Evolutionary conservation across 129 eudicot genomes (phyloP), one percentile per base, ranked within the genome.

Genomic region (Gnaphalium uliginosum): DNA sequence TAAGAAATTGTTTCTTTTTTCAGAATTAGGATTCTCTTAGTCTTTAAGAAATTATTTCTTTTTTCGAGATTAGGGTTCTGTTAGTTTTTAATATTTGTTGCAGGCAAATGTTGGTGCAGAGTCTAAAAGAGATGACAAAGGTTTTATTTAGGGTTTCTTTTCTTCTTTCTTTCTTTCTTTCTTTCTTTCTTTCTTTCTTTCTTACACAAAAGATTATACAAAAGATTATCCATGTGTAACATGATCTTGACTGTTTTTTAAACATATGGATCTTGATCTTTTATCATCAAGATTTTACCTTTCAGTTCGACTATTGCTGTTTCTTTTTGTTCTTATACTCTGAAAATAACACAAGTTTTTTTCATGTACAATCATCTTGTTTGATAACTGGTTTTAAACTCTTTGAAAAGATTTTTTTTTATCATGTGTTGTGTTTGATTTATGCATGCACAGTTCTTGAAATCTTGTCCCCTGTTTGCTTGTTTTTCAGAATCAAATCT

Each of bases 381-480:
- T 43, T 43, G 51, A 43, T 43, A 43, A 43, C 4, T 11, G 51
- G 51, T 43, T 43, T 43, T 43, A 13, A 39, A 39, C 0, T 39
- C 14, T 10, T 39, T 39, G 5, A 39, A 39, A 39, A 39, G 48
- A 8, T n/a, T n/a, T n/a, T n/a, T n/a, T n/a, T n/a, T 39, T 39
- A 39, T 5, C 48, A 10, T 39, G 48, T 10, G 9, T 2, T 39
- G 14, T 8, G 48, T 56, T 43, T 57, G 22, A 43, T 32, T 24
- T 68, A 1, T 59, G 57, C 51, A 70, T 62, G 56, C 56, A 79
- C 39, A 19, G n/a, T 56, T 64, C 41, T 61, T 33, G 48, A n/a
- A n/a, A 41, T 10, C 15, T 41, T 41, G 27, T 46, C 79, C 79
- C 75, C 95, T 91, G 96, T 81, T 87, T 95, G 92, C 94, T 91